phyloP scores from a whole-genome alignment of 345 rosid species.

The Aurinia saxatilis region DNA sequence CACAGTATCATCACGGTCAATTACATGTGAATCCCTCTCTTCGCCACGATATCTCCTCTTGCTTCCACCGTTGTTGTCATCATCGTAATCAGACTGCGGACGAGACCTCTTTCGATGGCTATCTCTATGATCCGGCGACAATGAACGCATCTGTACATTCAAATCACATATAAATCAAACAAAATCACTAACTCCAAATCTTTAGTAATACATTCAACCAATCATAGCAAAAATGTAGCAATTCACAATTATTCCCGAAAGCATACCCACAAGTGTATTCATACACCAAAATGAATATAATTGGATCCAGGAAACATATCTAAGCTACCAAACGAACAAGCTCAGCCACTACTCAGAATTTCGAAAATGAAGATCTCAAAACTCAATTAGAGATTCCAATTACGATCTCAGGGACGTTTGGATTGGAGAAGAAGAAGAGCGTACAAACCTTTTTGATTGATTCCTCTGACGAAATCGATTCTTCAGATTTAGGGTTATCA shows the following conservation, averaged over 20 bases:
- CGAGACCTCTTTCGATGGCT: constrained; percentile 73
- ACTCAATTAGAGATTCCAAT: constrained; percentile 1
- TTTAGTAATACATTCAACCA: too few relatives aligned
- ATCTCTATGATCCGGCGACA: constrained; percentile 80
- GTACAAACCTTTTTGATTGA: not conserved
- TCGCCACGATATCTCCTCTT: constrained; percentile 70
- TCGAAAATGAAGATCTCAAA: not conserved
- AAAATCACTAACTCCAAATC: too few relatives aligned
- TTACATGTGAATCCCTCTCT: constrained; percentile 57
- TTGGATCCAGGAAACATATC: not conserved
- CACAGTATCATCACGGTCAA: constrained; percentile 70
- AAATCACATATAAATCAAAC: not conserved
- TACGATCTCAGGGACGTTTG: not conserved
- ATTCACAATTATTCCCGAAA: not conserved
- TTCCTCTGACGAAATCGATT: constrained; percentile 4
- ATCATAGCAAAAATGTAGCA: not conserved
- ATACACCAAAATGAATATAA: not conserved
- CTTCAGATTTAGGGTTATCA: constrained; percentile 9
- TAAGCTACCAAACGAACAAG: constrained; percentile 1
- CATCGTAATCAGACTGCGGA: constrained; percentile 60
- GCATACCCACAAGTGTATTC: not conserved
- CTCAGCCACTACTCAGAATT: not conserved
- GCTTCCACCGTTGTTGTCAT: constrained; percentile 50
- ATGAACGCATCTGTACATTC: constrained; percentile 15
- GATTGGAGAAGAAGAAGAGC: not conserved